phyloP scores from a whole-genome alignment of 192 early-diverging fungal genomes.

The Umbelopsis ramanniana region DNA sequence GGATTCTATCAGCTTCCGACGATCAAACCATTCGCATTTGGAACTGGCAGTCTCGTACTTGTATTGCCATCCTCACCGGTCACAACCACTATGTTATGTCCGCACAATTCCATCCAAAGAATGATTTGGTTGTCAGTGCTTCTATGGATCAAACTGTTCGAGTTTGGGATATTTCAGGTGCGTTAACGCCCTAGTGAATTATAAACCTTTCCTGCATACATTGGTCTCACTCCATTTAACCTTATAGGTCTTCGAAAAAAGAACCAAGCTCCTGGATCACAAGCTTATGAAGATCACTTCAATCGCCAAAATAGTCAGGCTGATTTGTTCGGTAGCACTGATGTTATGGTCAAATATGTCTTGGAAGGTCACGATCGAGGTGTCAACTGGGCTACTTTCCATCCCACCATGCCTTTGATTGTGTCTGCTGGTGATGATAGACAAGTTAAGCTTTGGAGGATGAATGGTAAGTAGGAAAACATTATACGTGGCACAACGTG shows the following conservation, averaged over 20 bases:
- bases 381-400: slow-evolving; percentile 98
- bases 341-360: slow-evolving; percentile 97
- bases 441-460: slow-evolving; percentile 97
- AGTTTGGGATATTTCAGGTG: slow-evolving; percentile 99
- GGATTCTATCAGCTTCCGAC: slow-evolving; percentile 96
- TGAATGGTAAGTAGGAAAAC: slow-evolving; percentile 75
- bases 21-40: slow-evolving; percentile 99
- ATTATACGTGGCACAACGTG: too few species aligned
- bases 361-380: slow-evolving; percentile 97
- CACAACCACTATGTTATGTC: slow-evolving; percentile 99
- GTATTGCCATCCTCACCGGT: slow-evolving; percentile 96
- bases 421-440: slow-evolving; percentile 98
- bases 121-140: slow-evolving; percentile 95
- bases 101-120: slow-evolving; percentile 97
- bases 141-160: slow-evolving; percentile 96
- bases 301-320: slow-evolving; percentile 68
- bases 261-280: slow-evolving; percentile 69
- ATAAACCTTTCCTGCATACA: background rate
- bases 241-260: slow-evolving; percentile 76
- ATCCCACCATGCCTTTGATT: slow-evolving; percentile 95
- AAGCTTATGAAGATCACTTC: slow-evolving; percentile 56
- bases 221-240: background rate
- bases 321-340: slow-evolving; percentile 96
- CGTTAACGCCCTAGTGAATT: slow-evolving; percentile 13
- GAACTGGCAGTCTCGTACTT: slow-evolving; percentile 99